Evolutionary conservation across 768 basidiomycete genomes (phyloP).

Genomic region (Cystobasidium ongulense): DNA sequence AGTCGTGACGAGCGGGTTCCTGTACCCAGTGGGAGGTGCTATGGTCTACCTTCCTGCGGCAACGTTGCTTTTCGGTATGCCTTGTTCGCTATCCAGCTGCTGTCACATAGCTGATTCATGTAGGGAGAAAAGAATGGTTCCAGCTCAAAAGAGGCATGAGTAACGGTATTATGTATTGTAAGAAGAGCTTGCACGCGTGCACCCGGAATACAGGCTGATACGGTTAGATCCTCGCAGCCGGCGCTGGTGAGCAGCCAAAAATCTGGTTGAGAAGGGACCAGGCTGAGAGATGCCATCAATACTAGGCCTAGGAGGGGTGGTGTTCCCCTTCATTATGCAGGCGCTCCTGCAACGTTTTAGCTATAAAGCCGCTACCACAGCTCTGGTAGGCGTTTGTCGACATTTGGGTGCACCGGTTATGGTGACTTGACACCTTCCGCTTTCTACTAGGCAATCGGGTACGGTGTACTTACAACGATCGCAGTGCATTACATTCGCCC

Average conservation of each 20-base stretch:
- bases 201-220: too few species aligned
- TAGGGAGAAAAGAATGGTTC: too few species aligned
- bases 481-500: slow-evolving; percentile 8
- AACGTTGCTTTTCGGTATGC: slow-evolving; percentile 12
- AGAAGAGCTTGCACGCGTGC: too few species aligned
- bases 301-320: slow-evolving; percentile 11
- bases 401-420: not conserved
- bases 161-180: slow-evolving; percentile 22
- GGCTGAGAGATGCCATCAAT: not conserved
- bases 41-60: slow-evolving; percentile 14
- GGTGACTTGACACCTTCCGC: not conserved
- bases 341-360: slow-evolving; percentile 4
- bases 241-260: not conserved
- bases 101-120: too few species aligned
- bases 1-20: slow-evolving; percentile 10
- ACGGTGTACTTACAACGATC: not conserved
- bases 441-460: not conserved
- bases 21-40: slow-evolving; percentile 21
- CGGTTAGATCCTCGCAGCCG: too few species aligned
- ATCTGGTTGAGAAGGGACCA: not conserved
- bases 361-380: slow-evolving; percentile 15
- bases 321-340: slow-evolving; percentile 21
- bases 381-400: not conserved
- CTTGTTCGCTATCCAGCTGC: too few species aligned
- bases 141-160: not conserved